phyloP scores from a whole-genome alignment of 2,329 filamentous ascomycete species.

The Sclerotinia nivalis region DNA sequence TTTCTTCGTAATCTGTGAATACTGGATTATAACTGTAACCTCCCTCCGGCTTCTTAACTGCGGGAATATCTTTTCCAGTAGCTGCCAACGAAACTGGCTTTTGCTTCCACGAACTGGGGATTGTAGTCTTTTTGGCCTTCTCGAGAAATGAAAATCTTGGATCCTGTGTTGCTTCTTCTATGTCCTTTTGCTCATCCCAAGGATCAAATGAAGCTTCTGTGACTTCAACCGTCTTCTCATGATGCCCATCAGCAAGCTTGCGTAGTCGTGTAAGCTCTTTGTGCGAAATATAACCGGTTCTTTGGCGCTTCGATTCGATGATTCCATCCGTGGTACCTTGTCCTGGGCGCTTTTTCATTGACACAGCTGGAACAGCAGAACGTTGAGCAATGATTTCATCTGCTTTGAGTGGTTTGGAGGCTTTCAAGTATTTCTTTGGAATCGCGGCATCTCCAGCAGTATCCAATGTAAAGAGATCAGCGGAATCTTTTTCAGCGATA shows the following conservation, averaged over 20 bases:
- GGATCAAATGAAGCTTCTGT: slow-evolving; percentile 74
- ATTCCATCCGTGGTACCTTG: slow-evolving; percentile 73
- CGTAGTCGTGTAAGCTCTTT: slow-evolving; percentile 81
- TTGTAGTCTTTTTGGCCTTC: slow-evolving; percentile 64
- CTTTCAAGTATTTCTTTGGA: slow-evolving; percentile 63
- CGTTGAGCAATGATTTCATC: slow-evolving; percentile 89
- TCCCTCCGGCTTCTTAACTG: slow-evolving; percentile 75
- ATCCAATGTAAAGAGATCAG: slow-evolving; percentile 84
- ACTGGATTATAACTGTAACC: slow-evolving; percentile 92
- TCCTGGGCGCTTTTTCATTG: slow-evolving; percentile 72
- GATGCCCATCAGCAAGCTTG: slow-evolving; percentile 70
- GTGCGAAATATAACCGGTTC: slow-evolving; percentile 76
- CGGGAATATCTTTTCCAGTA: slow-evolving; percentile 75
- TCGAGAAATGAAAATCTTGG: slow-evolving; percentile 65
- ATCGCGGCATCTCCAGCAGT: slow-evolving; percentile 68
- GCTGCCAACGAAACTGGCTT: slow-evolving; percentile 80
- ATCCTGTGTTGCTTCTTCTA: slow-evolving; percentile 49
- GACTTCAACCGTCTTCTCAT: slow-evolving; percentile 50
- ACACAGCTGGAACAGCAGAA: slow-evolving; percentile 77
- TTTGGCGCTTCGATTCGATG: slow-evolving; percentile 70
- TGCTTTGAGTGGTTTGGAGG: slow-evolving; percentile 77
- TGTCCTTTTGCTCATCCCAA: slow-evolving; percentile 62
- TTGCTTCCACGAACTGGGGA: slow-evolving; percentile 73
- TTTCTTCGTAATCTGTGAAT: slow-evolving; percentile 80
- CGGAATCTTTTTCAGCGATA: slow-evolving; percentile 77